Conservation (phyloP, 2,329 filamentous ascomycete species). For the Sarocladium oryzae region DNA sequence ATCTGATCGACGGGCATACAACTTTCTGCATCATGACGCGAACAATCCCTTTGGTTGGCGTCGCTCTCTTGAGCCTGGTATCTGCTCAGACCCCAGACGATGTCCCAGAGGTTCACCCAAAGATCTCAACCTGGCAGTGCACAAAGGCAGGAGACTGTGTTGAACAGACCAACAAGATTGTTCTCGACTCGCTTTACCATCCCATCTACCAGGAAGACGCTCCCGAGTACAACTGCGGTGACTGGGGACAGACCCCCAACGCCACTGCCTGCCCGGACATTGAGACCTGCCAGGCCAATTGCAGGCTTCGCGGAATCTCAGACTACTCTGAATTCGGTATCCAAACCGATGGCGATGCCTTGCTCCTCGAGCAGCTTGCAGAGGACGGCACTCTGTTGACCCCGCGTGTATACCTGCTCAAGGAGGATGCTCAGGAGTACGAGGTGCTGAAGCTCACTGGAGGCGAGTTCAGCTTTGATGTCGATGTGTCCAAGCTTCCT, state of each 20-base stretch:
- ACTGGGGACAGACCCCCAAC: slow-evolving; percentile 30
- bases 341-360: slow-evolving; percentile 22
- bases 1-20: not conserved
- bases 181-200: slow-evolving; percentile 42
- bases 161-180: slow-evolving; percentile 38
- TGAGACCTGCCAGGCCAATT: slow-evolving; percentile 45
- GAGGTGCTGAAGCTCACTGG: slow-evolving; percentile 54
- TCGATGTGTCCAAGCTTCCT: slow-evolving; percentile 56
- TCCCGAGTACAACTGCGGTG: slow-evolving; percentile 24
- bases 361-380: slow-evolving; percentile 24
- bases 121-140: slow-evolving; percentile 45
- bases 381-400: slow-evolving; percentile 18
- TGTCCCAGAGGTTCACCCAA: slow-evolving; percentile 41
- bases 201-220: slow-evolving; percentile 34
- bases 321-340: slow-evolving; percentile 36
- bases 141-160: slow-evolving; percentile 43
- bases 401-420: slow-evolving; percentile 54
- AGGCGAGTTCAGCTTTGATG: slow-evolving; percentile 59
- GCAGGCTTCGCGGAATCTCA: slow-evolving; percentile 41
- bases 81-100: slow-evolving; percentile 33
- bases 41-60: slow-evolving; percentile 15
- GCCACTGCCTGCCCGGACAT: slow-evolving; percentile 41
- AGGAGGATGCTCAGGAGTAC: slow-evolving; percentile 47
- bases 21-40: not conserved
- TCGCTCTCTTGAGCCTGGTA: slow-evolving; percentile 16